Evolutionary conservation across 306 rosid genomes (phyloP), one percentile per base, ranked within the genome.

Genomic region (Vicia faba): DNA sequence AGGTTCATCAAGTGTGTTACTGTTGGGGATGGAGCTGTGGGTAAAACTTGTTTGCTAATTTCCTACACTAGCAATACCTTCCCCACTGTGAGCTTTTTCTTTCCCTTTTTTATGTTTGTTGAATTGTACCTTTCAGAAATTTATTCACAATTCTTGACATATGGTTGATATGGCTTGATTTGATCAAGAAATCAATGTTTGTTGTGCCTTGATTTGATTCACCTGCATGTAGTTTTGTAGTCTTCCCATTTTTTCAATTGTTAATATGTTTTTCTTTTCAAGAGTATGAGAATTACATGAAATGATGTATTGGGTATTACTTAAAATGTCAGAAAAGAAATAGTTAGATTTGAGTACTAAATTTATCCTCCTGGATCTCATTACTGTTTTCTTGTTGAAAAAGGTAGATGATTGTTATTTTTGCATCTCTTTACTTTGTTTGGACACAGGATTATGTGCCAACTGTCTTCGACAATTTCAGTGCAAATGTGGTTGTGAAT

Each of bases 11-110:
- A 90, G 88, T 95, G 96, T 71, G 99, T 95, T 36, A 95, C 97
- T 16, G 99, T 95, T 72, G 96, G 99, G 11, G 99, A 95, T 68
- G 99, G 99, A 64, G 99, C 97, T 76, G 99, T 95, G 73, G 99
- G 99, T 53, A 95, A 95, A 82, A 95, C 99, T 14, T 95, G 97
- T 82, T 88, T 95, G 86, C 85, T 95, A 16, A 95, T 95, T 74
- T 95, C 97, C 71, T 95, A 95, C 64, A 95, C 99, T 75, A 95
- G 99, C 89, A 95, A 95, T 79, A 90, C 99, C 77, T 95, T 95
- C 75, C 99, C 99, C 64, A 95, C 99, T 45, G 97, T 95, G 38
- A 81, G 92, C 68, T 66, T 36, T 40, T 31, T 12, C 14, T 8
- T 7, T 8, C 35, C 40, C 1, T n/a, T 55, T 25, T 33, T 33